phyloP scores from a whole-genome alignment of 352 stramenopile species.

The Pythium sukuiense region DNA sequence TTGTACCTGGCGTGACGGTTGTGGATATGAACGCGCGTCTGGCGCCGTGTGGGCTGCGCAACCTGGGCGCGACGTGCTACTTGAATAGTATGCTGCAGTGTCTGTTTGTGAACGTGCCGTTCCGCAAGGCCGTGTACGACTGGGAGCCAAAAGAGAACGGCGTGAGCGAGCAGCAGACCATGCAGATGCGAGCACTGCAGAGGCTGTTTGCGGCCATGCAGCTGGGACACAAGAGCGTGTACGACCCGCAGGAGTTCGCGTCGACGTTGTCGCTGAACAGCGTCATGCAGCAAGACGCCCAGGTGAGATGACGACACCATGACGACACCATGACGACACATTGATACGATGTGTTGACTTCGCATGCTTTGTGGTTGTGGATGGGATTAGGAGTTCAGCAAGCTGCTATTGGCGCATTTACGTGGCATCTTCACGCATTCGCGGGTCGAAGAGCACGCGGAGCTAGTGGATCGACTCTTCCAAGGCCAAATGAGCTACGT shows the following conservation, averaged over 20 bases:
- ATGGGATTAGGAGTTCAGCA: conserved; percentile 76
- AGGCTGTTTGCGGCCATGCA: conserved; percentile 87
- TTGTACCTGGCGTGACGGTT: conserved; percentile 2
- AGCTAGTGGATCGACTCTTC: conserved; percentile 77
- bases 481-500: conserved; percentile 85
- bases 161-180: conserved; percentile 47
- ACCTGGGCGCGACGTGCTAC: conserved; percentile 88
- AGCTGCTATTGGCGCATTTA: conserved; percentile 79
- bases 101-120: conserved; percentile 70
- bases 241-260: conserved; percentile 79
- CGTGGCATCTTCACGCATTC: conserved; percentile 76
- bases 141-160: conserved; percentile 67
- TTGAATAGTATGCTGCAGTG: conserved; percentile 88
- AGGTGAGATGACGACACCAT: conserved; percentile 38
- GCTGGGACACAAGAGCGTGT: conserved; percentile 61
- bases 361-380: background rate
- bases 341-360: too few relatives aligned
- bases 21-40: conserved; percentile 10
- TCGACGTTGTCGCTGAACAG: conserved; percentile 78
- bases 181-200: conserved; percentile 80
- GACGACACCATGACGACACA: background rate
- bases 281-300: conserved; percentile 84
- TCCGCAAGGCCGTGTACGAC: conserved; percentile 76
- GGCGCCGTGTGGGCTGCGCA: conserved; percentile 69
- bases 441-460: conserved; percentile 46